phyloP scores from a whole-genome alignment of 495 filamentous ascomycete species.

The Jackrogersella minutella region DNA sequence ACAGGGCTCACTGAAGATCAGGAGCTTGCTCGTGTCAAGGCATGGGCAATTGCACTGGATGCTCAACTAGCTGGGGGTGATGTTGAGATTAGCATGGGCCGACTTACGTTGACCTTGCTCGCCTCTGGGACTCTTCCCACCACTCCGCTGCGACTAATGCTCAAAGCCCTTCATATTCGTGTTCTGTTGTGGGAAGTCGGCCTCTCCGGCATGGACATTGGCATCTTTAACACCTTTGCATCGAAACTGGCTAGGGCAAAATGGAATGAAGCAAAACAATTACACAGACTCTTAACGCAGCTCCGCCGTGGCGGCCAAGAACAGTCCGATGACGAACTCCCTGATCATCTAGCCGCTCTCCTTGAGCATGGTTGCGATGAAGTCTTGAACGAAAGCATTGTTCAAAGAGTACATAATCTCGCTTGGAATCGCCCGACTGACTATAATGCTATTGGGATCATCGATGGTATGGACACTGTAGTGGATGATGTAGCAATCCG shows the following conservation, averaged over 20 bases:
- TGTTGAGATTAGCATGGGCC: constrained; percentile 84
- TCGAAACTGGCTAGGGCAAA: constrained; percentile 73
- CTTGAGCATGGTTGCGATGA: constrained; percentile 79
- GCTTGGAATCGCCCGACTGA: constrained; percentile 85
- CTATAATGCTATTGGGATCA: constrained; percentile 65
- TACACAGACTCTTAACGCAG: constrained; percentile 67
- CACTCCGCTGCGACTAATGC: constrained; percentile 85
- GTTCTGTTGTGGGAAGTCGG: constrained; percentile 84
- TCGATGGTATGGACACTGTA: constrained; percentile 81
- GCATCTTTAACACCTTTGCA: constrained; percentile 69
- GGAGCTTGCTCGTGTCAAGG: constrained; percentile 86
- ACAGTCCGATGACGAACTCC: constrained; percentile 67
- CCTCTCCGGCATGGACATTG: constrained; percentile 67
- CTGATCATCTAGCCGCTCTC: constrained; percentile 76
- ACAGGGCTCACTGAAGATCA: constrained; percentile 85
- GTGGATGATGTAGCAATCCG: constrained; percentile 87
- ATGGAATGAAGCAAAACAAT: constrained; percentile 79
- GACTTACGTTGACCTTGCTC: constrained; percentile 85
- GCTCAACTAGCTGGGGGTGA: constrained; percentile 96
- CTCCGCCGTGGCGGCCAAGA: constrained; percentile 52
- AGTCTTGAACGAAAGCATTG: constrained; percentile 76
- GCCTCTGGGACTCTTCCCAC: constrained; percentile 87
- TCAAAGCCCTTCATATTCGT: constrained; percentile 90
- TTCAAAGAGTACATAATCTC: constrained; percentile 89
- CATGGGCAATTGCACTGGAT: constrained; percentile 94